Percentiles rank a stretch among this genome's conserved stretches.
These are phyloP conservation scores for Pulveroboletus sp. DNA, from an alignment of 768 basidiomycete genomes.

Conservation along the genomic window DNA sequence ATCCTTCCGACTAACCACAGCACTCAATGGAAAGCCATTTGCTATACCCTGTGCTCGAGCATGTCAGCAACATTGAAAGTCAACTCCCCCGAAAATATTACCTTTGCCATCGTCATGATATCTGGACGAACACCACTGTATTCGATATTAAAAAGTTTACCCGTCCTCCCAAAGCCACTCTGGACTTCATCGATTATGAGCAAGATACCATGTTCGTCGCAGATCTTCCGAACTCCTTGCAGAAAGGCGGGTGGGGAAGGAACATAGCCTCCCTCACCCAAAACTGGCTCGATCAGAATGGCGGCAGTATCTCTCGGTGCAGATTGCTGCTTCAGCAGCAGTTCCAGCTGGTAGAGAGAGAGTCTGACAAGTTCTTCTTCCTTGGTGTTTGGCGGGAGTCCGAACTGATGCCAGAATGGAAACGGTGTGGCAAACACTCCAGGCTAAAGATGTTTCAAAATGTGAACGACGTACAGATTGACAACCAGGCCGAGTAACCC, in stretches of 20 bases:
- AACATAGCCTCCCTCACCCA: slow-evolving; percentile 96
- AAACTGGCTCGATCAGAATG: slow-evolving; percentile 88
- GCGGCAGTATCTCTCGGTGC: slow-evolving; percentile 85
- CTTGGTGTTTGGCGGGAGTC: slow-evolving; percentile 50
- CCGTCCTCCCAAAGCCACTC: slow-evolving; percentile 85
- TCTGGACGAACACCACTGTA: slow-evolving; percentile 85
- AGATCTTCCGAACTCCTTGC: slow-evolving; percentile 73
- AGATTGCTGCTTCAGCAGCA: slow-evolving; percentile 75
- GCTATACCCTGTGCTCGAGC: slow-evolving; percentile 56
- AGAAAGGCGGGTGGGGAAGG: slow-evolving; percentile 80
- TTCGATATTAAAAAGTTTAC: slow-evolving; percentile 76
- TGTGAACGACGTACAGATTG: not conserved
- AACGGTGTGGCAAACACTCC: slow-evolving; percentile 78
- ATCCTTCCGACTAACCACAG: slow-evolving; percentile 74
- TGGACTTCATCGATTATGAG: slow-evolving; percentile 88
- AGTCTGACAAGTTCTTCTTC: slow-evolving; percentile 53
- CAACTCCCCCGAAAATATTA: slow-evolving; percentile 18
- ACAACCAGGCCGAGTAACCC: slow-evolving; percentile 15
- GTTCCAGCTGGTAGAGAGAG: slow-evolving; percentile 76
- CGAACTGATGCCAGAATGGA: slow-evolving; percentile 91
- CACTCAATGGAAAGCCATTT: slow-evolving; percentile 92
- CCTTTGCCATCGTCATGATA: slow-evolving; percentile 87
- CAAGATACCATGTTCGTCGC: slow-evolving; percentile 81
- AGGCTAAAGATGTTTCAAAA: slow-evolving; percentile 44
- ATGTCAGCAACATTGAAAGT: slow-evolving; percentile 5